Evolutionary conservation across 805 yeast genomes (phyloP).

Genomic region (Myxozyma kluyveri): DNA sequence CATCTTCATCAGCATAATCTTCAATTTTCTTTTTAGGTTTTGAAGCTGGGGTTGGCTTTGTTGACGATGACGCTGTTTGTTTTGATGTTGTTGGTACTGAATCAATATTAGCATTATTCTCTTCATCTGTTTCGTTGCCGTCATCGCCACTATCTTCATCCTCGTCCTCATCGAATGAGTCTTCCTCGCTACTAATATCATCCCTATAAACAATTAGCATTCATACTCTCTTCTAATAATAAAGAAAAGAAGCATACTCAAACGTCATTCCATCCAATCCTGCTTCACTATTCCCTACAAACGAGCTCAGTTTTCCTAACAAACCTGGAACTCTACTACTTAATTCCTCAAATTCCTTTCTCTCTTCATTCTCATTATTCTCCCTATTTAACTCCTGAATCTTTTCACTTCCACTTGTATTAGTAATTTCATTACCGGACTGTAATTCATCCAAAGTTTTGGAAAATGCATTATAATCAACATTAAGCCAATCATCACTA

Average conservation of each 20-base stretch:
- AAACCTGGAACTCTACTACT: slow-evolving; percentile 1
- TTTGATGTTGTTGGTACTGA: no score
- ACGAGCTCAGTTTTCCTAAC: slow-evolving; percentile 11
- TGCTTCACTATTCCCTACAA: slow-evolving; percentile 21
- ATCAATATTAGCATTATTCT: slow-evolving; percentile 58
- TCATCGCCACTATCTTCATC: slow-evolving; percentile 9
- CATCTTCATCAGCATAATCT: slow-evolving; percentile 17
- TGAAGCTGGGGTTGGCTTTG: no score
- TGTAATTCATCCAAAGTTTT: slow-evolving; percentile 18
- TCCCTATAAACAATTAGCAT: slow-evolving; percentile 15
- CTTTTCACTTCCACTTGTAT: no score
- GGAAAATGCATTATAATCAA: slow-evolving; percentile 25
- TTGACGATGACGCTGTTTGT: not conserved
- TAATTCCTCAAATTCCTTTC: slow-evolving; percentile 4
- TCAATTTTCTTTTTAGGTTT: not conserved
- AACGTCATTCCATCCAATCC: slow-evolving; percentile 28
- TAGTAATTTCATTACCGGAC: no score
- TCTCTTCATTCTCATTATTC: not conserved
- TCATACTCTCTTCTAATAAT: not conserved
- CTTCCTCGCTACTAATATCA: slow-evolving; percentile 18
- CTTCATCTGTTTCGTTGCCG: slow-evolving; percentile 40
- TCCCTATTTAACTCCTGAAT: not conserved
- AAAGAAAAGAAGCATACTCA: slow-evolving; percentile 15
- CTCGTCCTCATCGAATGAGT: slow-evolving; percentile 28
- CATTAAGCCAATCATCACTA: slow-evolving; percentile 31